phyloP scores from a whole-genome alignment of 2,329 filamentous ascomycete genomes.

The Neonectria punicea region DNA sequence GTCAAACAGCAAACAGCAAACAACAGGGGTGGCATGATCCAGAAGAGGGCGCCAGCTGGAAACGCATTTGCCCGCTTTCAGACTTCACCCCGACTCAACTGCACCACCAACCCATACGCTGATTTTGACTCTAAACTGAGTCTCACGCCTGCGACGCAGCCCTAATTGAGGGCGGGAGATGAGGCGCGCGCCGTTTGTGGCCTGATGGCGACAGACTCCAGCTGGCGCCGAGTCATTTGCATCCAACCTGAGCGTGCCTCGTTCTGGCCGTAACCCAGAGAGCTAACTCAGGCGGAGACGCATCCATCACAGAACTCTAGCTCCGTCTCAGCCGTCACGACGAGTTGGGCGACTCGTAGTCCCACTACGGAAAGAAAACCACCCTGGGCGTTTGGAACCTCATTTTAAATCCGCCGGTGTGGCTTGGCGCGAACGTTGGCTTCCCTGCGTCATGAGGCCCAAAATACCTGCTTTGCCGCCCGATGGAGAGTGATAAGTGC shows the following conservation, averaged over 20 bases:
- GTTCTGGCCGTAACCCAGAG: neutral
- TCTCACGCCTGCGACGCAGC: neutral
- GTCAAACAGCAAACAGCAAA: neutral
- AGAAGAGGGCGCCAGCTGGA: neutral
- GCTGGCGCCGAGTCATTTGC: no score
- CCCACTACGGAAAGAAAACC: neutral
- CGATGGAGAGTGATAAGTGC: neutral
- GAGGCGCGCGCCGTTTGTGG: neutral
- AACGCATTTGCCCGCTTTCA: neutral
- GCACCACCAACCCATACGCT: no score
- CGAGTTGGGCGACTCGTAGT: no score
- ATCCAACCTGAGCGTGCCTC: no score
- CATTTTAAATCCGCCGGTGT: slow-evolving; percentile 2
- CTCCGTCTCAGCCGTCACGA: neutral
- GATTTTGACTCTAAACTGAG: neutral
- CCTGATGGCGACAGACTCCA: neutral
- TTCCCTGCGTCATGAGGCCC: neutral
- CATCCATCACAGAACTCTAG: neutral
- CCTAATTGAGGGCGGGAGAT: neutral
- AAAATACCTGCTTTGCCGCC: neutral
- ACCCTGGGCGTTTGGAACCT: neutral
- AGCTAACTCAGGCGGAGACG: neutral
- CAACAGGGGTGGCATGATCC: neutral
- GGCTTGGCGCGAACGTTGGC: neutral
- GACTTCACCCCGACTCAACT: neutral